phyloP scores from a whole-genome alignment of 139 green algal species.

The Bryopsis sp. region DNA sequence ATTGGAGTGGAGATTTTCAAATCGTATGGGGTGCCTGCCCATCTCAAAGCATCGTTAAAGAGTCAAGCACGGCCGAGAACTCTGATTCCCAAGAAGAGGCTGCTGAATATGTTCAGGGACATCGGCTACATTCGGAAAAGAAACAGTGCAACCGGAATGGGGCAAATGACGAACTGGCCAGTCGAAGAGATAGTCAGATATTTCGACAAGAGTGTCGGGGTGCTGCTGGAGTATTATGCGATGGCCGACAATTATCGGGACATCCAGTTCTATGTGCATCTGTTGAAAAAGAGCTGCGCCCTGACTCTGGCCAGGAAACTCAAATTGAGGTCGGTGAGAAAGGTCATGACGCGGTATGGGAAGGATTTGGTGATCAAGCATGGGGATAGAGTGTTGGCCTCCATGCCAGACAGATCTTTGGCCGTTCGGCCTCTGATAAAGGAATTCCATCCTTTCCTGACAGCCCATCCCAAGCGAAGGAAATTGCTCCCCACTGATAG shows the following conservation, averaged over 20 bases:
- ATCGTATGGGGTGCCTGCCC: background rate
- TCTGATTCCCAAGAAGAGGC: background rate
- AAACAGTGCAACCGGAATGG: background rate
- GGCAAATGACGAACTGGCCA: background rate
- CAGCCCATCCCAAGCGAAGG: background rate
- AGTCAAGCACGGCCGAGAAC: background rate
- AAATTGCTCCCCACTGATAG: too few relatives aligned
- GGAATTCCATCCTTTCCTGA: conserved; percentile 1
- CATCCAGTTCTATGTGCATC: background rate
- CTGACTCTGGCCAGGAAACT: background rate
- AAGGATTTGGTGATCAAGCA: conserved; percentile 1
- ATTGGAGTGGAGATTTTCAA: background rate
- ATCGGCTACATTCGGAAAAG: background rate
- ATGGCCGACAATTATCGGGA: conserved; percentile 8
- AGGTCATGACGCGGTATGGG: background rate
- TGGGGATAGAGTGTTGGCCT: background rate
- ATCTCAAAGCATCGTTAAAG: background rate
- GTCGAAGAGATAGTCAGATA: conserved; percentile 8
- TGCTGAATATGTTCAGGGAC: background rate
- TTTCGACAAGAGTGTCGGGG: background rate
- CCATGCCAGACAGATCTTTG: background rate
- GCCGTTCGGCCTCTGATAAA: background rate
- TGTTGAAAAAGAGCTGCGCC: conserved; percentile 3
- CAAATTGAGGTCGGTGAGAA: conserved; percentile 2
- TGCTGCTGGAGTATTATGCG: conserved; percentile 6